A percentile compares a stretch with the other conserved stretches of the same genome.
phyloP scores from a whole-genome alignment of 345 rosid genomes.

The Lepidium sativum region DNA sequence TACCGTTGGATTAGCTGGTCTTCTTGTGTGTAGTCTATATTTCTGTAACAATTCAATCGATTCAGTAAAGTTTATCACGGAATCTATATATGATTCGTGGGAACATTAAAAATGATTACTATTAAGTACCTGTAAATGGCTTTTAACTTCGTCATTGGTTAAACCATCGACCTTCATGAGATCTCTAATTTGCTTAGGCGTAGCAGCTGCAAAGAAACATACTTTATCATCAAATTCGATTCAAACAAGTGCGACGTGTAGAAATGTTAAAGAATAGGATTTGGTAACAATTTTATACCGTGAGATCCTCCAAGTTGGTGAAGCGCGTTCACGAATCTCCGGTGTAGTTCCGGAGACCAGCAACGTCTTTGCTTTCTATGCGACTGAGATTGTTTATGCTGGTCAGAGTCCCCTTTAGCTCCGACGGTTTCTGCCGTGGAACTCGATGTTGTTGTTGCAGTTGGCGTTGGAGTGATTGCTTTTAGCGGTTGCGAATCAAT shows the following conservation, averaged over 20 bases:
- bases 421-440: constrained; percentile 26
- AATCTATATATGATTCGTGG: neutral
- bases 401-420: constrained; percentile 27
- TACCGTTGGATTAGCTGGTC: constrained; percentile 40
- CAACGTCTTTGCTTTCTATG: constrained; percentile 75
- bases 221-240: neutral
- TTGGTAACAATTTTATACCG: constrained; percentile 38
- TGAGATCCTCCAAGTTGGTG: constrained; percentile 90
- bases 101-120: neutral
- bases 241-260: neutral
- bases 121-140: constrained; percentile 83
- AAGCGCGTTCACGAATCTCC: constrained; percentile 75
- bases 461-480: constrained; percentile 14
- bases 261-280: no score
- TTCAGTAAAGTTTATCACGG: neutral
- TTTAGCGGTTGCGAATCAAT: constrained; percentile 33
- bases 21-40: constrained; percentile 76
- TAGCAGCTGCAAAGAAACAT: constrained; percentile 44
- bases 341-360: constrained; percentile 94
- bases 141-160: constrained; percentile 92
- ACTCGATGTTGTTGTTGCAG: no score
- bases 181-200: constrained; percentile 93
- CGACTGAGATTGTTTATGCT: neutral
- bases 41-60: constrained; percentile 38
- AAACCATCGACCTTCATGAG: constrained; percentile 92